Evolutionary conservation across 176 grass and related monocot species (phyloP).

Genomic region (Hsuehochloa calcarea): DNA sequence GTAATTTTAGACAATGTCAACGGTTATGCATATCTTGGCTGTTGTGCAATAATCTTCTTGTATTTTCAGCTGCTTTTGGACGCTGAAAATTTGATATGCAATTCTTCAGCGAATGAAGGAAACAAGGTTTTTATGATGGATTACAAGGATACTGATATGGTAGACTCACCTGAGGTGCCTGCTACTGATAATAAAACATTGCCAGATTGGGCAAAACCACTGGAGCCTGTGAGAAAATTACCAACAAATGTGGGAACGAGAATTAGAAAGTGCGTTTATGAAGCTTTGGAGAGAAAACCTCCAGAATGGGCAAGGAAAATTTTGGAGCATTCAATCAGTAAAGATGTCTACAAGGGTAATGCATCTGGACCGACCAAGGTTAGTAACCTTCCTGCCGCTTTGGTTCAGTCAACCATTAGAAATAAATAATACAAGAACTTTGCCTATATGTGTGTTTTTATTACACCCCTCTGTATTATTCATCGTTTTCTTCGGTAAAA

Average conservation of each 20-base stretch:
- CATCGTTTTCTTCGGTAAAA: background rate
- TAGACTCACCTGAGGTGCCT: conserved; percentile 48
- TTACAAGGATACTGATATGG: conserved; percentile 59
- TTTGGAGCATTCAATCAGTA: conserved; percentile 97
- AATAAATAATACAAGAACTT: background rate
- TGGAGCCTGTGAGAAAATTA: conserved; percentile 92
- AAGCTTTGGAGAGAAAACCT: conserved; percentile 75
- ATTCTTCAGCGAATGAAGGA: conserved; percentile 49
- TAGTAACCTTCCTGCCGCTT: conserved; percentile 30
- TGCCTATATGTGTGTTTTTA: background rate
- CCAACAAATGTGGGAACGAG: conserved; percentile 99
- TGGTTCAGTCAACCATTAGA: background rate
- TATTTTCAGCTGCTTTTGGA: conserved; percentile 89
- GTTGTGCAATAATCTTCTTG: conserved; percentile 44
- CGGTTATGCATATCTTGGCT: conserved; percentile 13
- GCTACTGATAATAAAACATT: conserved; percentile 50
- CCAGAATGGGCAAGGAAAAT: conserved; percentile 94
- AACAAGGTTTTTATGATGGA: conserved; percentile 71
- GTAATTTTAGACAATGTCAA: conserved; percentile 13
- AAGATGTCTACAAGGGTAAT: conserved; percentile 97
- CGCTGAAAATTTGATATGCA: conserved; percentile 70
- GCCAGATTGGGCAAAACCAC: conserved; percentile 85
- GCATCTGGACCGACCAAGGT: conserved; percentile 97
- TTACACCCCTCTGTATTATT: conserved; percentile 6
- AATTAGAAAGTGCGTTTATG: conserved; percentile 97